Conservation (phyloP, 495 filamentous ascomycete species). For the Lentithecium fluviatile region DNA sequence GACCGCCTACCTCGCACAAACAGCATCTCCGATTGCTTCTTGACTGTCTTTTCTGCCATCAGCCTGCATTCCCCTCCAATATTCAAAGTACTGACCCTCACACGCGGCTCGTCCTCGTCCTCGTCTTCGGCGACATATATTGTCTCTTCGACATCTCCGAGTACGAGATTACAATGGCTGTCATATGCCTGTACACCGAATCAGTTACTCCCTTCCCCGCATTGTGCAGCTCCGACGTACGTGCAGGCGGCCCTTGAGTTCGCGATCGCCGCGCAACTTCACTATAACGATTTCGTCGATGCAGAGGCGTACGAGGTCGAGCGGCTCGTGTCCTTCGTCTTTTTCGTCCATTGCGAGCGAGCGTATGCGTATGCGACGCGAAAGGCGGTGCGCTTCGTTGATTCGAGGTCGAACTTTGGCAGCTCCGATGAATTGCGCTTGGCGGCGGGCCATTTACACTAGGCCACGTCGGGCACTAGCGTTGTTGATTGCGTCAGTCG, state of each 20-base stretch:
- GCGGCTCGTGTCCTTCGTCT: conserved; percentile 58
- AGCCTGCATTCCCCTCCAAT: neutral
- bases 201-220: neutral
- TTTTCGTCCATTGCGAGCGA: conserved; percentile 70
- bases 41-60: conserved; percentile 65
- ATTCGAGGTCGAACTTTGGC: conserved; percentile 1
- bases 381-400: neutral
- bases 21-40: conserved; percentile 98
- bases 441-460: neutral
- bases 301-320: conserved; percentile 91
- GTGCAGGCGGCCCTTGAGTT: conserved; percentile 91
- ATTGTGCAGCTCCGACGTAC: conserved; percentile 51
- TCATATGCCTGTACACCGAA: conserved; percentile 75
- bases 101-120: conserved; percentile 74
- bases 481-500: conserved; percentile 15
- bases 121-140: conserved; percentile 83
- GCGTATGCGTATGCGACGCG: conserved; percentile 39
- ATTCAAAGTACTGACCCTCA: conserved; percentile 40
- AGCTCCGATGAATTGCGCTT: neutral
- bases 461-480: neutral
- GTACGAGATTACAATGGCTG: conserved; percentile 96
- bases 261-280: conserved; percentile 90
- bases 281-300: conserved; percentile 96
- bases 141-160: conserved; percentile 96
- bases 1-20: conserved; percentile 89